A percentile compares a stretch with the other conserved stretches of the same genome.
These are phyloP conservation scores for Streptanthus diversifolius DNA, from an alignment of 345 rosid species.

Conservation along the genomic window DNA sequence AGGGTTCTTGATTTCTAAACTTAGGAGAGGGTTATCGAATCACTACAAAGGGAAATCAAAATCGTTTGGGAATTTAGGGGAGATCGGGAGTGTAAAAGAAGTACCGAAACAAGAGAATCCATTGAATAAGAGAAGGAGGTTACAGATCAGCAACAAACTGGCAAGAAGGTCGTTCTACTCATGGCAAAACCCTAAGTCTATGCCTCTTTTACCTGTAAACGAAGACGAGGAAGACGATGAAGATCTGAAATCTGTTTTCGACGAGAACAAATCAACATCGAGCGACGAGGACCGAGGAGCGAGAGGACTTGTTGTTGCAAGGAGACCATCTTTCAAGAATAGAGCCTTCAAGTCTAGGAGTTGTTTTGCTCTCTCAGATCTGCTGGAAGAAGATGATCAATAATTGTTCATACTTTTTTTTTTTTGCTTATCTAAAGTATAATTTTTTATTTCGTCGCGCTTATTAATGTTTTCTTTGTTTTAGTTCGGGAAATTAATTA, in stretches of 20 bases:
- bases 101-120: conserved; percentile 74
- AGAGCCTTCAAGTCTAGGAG: conserved; percentile 49
- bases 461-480: conserved; percentile 20
- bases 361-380: conserved; percentile 71
- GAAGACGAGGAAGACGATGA: conserved; percentile 39
- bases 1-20: not conserved
- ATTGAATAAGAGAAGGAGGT: conserved; percentile 69
- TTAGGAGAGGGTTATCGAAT: conserved; percentile 81
- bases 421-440: not conserved
- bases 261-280: conserved; percentile 26
- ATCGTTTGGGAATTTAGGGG: conserved; percentile 67
- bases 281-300: conserved; percentile 11
- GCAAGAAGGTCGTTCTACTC: conserved; percentile 51
- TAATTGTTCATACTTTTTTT: conserved; percentile 33
- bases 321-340: conserved; percentile 30
- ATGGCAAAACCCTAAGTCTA: conserved; percentile 66
- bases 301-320: not conserved
- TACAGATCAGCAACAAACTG: conserved; percentile 53
- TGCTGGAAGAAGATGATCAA: conserved; percentile 41
- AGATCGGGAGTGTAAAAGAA: conserved; percentile 54
- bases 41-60: conserved; percentile 81
- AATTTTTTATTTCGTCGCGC: conserved; percentile 14
- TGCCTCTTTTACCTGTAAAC: conserved; percentile 64
- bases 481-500: conserved; percentile 13
- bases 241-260: conserved; percentile 24